These are phyloP conservation scores for Malassezia yamatoensis DNA, from an alignment of 1,284 basidiomycete species.

Conservation along the genomic window DNA sequence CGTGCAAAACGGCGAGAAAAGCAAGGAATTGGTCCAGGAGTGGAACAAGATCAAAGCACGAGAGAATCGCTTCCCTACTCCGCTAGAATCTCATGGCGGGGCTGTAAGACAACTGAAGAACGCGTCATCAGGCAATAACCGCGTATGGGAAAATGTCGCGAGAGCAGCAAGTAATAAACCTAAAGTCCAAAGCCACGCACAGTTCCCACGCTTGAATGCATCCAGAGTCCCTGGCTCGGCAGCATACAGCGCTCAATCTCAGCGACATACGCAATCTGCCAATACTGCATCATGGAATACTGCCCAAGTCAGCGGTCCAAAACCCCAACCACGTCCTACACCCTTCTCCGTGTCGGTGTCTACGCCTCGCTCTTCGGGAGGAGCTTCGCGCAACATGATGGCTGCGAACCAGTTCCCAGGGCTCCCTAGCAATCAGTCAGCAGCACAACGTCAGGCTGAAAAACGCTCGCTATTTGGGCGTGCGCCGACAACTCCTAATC, in stretches of 20 bases:
- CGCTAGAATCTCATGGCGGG: not conserved
- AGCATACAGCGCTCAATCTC: constrained; percentile 21
- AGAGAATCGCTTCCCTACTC: not conserved
- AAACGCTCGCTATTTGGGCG: constrained; percentile 30
- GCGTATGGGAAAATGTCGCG: constrained; percentile 77
- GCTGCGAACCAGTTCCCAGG: constrained; percentile 25
- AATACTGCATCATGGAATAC: not conserved
- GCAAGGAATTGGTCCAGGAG: constrained; percentile 60
- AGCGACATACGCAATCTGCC: constrained; percentile 2
- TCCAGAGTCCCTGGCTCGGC: constrained; percentile 30
- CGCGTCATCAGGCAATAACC: constrained; percentile 57
- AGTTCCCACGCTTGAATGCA: constrained; percentile 28
- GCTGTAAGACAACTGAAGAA: constrained; percentile 53
- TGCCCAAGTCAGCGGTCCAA: not conserved
- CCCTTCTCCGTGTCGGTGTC: not conserved
- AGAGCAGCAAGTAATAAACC: constrained; percentile 52
- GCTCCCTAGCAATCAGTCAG: constrained; percentile 28
- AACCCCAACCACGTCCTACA: not conserved
- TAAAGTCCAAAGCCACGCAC: constrained; percentile 15
- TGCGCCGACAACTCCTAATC: not conserved
- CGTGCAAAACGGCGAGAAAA: constrained; percentile 64
- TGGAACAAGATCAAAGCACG: constrained; percentile 56
- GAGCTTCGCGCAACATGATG: not conserved
- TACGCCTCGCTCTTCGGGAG: not conserved
- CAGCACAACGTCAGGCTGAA: constrained; percentile 27